Evolutionary conservation across 495 filamentous ascomycete genomes (phyloP), one percentile per base, ranked within the genome.

Genomic region (Margaritispora aquatica): DNA sequence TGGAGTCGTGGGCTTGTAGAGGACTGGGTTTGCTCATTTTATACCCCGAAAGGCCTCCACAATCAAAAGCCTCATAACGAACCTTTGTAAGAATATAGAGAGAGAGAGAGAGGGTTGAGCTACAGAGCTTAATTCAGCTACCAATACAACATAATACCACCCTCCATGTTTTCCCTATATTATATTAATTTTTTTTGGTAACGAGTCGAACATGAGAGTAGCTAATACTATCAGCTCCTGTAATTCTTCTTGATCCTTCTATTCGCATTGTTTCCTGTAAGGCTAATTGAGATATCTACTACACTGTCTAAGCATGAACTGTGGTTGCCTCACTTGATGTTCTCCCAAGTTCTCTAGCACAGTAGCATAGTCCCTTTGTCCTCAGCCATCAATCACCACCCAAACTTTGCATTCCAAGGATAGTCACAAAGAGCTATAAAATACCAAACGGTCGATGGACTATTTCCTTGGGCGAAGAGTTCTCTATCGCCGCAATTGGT

Each of bases 401-500:
- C n/a, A n/a, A n/a, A n/a, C n/a, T n/a, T n/a, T n/a, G 17, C 38
- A 44, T 44, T 44, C 38, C 8, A n/a, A n/a, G 38, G 19, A 10
- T 17, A 44, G 19, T 15, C 10, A n/a, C 7, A 44, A 17, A n/a
- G 10, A 23, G 13, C 48, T 27, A 31, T 57, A 17, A 44, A 17
- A 44, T 3, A 10, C 38, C n/a, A n/a, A n/a, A n/a, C n/a, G n/a
- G 23, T 46, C 54, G 23, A 55, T 55, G 53, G 53, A 46, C 34
- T 20, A 17, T 24, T 27, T 55, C 27, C n/a, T 23, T 55, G 17
- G 31, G 31, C 23, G 31, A 21, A 55, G 19, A 22, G 21, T 34
- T 23, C 15, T 44, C 41, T 17, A 21, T 38, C 53, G 34, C 20
- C 29, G 34, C 9, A 22, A 55, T 46, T 55, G 53, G 41, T 22